These are phyloP conservation scores for Talaromyces wortmannii DNA, from an alignment of 495 filamentous ascomycete genomes.

Conservation along the genomic window DNA sequence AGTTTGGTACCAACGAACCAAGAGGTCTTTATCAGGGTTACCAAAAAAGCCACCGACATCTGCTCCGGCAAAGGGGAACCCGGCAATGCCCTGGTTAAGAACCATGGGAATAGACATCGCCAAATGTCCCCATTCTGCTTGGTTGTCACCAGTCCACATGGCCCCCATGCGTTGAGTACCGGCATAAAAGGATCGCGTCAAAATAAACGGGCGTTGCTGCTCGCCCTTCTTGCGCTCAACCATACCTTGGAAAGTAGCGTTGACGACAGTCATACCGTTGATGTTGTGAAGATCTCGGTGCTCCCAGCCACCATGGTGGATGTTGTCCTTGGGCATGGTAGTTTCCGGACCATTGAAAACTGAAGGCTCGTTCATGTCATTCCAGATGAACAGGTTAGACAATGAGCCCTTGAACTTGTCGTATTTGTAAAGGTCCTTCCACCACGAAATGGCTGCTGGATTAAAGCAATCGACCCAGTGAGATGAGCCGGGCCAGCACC, in stretches of 20 bases:
- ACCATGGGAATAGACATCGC: constrained; percentile 84
- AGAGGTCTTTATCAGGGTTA: constrained; percentile 84
- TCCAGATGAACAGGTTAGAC: constrained; percentile 90
- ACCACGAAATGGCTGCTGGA: constrained; percentile 80
- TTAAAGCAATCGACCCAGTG: constrained; percentile 96
- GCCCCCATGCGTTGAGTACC: constrained; percentile 85
- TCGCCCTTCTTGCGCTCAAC: constrained; percentile 75
- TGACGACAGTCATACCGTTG: constrained; percentile 88
- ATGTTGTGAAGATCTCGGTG: constrained; percentile 95
- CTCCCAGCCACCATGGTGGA: constrained; percentile 90
- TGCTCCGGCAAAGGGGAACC: constrained; percentile 90
- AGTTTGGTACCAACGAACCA: constrained; percentile 92
- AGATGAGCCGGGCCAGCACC: constrained; percentile 97
- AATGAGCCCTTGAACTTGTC: constrained; percentile 75
- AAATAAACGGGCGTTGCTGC: constrained; percentile 74
- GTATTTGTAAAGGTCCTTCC: constrained; percentile 80
- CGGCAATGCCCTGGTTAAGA: constrained; percentile 81
- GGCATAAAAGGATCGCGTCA: constrained; percentile 86
- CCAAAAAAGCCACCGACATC: constrained; percentile 98
- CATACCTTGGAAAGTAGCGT: constrained; percentile 82
- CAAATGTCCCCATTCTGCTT: constrained; percentile 88
- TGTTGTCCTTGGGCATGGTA: constrained; percentile 95
- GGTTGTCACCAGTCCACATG: constrained; percentile 99
- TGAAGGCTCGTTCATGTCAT: constrained; percentile 99
- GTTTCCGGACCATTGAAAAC: constrained; percentile 98